Base-by-base conservation (phyloP, 257 asterid genomes). In the Gardenia jasminoides region DNA sequence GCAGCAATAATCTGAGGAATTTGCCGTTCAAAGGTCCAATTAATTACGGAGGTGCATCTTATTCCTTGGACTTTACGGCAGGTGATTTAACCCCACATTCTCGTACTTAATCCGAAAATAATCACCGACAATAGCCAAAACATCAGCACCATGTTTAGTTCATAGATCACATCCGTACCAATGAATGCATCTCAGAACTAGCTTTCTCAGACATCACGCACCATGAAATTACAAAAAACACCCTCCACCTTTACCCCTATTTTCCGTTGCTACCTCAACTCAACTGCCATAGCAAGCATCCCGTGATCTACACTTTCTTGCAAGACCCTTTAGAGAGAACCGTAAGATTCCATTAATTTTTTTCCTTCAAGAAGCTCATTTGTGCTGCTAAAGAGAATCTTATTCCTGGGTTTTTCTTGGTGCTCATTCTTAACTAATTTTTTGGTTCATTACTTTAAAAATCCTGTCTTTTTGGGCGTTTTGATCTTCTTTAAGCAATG, bases 141-240 rank as follows among this genome's bases (percentile, higher is more conserved):
- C 5, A 47, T 16, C 72, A 10, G 72, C 44, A 78, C 77, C 72
- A 61, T 43, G 70, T 41, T 83, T 81, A 70, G 91, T 58, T 90
- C 86, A 78, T 61, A 67, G 70, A 84, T 88, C 92, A 69, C 80
- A 82, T 84, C 83, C 88, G 66, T 79, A 85, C 85, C 85, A 28
- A 68, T 65, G 6, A 9, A 54, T 46, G 75, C 54, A 65, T 56
- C 66, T 81, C 19, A 16, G 76, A 82, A 75, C 70, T 36, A 41
- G 43, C 41, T 41, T 61, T 56, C 41, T 36, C 17, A 15, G 48
- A 30, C 58, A 64, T 28, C 76, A n/a, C 65, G 58, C 10, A 13
- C 22, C 1, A 19, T 19, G 24, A 28, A 82, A 28, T 82, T 67
- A 54, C 83, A 89, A 81, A n/a, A 46, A 69, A 20, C 76, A 76